Evolutionary conservation across 169 alveolate genomes (phyloP), one percentile per base, ranked within the genome.

Genomic region (Plasmodium gaboni): DNA sequence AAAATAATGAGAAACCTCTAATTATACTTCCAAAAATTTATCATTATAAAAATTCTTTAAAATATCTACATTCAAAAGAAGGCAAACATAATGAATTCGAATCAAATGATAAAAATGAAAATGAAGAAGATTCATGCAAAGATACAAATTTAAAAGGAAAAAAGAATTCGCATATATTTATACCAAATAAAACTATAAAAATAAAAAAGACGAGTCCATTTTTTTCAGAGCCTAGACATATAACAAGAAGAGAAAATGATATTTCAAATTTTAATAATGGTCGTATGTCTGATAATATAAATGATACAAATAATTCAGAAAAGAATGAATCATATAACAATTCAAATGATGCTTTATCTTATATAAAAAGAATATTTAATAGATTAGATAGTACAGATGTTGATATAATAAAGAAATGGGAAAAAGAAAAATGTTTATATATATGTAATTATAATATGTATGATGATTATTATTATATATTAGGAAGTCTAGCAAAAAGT

Each of bases 361-460:
- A 78, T 57, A 51, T 65, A 19, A 78, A 46, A 78, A 51, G 50
- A 22, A 78, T 78, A 32, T 78, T 78, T 59, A 78, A 78, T n/a
- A 78, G 67, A 28, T 70, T 78, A n/a, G 76, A 78, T n/a, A 53
- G 13, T 44, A 78, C 78, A 2, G 89, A 78, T 51, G 76, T 78
- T 1, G 80, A 78, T 48, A 78, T 78, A 5, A 78, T 78, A 10
- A 78, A 78, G 51, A 78, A 78, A 59, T 78, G 89, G 89, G 89
- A 78, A 44, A 78, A 69, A 15, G 89, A 78, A 65, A 78, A 78
- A 15, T 78, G 89, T 13, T 53, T 78, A 12, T 78, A 78, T 17
- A 78, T 78, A 64, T 78, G 89, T 13, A 78, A 78, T 70, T 78
- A 78, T 15, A 78, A 78, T 59, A 78, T 78, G 89, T 78, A 78